Conservation (phyloP, 495 filamentous ascomycete species). For the Neurospora terricola region DNA sequence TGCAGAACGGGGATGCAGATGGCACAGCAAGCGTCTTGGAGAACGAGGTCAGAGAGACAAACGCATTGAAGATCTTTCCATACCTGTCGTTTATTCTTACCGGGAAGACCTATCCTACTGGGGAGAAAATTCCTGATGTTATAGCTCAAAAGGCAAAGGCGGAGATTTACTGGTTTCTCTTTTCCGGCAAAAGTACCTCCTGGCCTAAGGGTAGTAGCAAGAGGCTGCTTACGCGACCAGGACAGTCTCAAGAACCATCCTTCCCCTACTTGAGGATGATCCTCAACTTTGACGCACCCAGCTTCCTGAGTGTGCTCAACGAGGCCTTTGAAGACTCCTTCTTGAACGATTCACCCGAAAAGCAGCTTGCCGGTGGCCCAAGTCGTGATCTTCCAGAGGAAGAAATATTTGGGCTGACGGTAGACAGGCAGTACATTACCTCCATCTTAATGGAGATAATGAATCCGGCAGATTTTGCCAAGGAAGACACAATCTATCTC, state of each 20-base stretch:
- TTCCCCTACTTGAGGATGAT: slow-evolving; percentile 79
- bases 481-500: slow-evolving; percentile 83
- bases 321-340: slow-evolving; percentile 96
- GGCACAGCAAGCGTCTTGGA: slow-evolving; percentile 33
- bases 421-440: slow-evolving; percentile 84
- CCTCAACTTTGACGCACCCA: slow-evolving; percentile 77
- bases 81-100: slow-evolving; percentile 92
- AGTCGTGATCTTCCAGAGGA: slow-evolving; percentile 45
- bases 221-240: slow-evolving; percentile 41
- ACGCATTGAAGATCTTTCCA: slow-evolving; percentile 86
- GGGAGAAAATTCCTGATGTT: slow-evolving; percentile 55
- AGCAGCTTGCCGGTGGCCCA: slow-evolving; percentile 40
- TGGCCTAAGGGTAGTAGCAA: slow-evolving; percentile 52
- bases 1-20: slow-evolving; percentile 39
- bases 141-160: slow-evolving; percentile 69
- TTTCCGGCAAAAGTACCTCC: slow-evolving; percentile 63
- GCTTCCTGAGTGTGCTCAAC: slow-evolving; percentile 90
- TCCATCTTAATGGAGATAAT: slow-evolving; percentile 86
- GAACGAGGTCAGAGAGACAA: slow-evolving; percentile 43
- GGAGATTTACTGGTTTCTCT: slow-evolving; percentile 83
- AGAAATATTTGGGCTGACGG: slow-evolving; percentile 56
- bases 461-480: slow-evolving; percentile 56
- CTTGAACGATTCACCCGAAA: slow-evolving; percentile 65
- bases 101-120: slow-evolving; percentile 82
- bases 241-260: slow-evolving; percentile 45